Base-by-base conservation (phyloP, 805 yeast species). In the Ogataea saltuana region DNA sequence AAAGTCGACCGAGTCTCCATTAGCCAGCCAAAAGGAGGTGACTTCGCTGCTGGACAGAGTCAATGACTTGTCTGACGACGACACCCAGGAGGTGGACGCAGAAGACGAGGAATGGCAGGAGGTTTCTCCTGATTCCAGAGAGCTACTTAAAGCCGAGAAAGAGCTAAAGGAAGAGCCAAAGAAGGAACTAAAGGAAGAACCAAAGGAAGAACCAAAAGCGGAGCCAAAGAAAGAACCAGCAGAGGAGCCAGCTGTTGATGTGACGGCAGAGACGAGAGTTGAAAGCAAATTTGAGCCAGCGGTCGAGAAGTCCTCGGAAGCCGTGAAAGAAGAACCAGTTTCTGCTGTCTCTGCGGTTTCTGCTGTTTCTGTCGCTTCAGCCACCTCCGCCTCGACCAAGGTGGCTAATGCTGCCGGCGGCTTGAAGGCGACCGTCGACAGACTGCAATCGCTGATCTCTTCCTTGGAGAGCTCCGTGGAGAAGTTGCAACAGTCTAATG, bases 351-450 rank as follows among this genome's bases (percentile, higher is more conserved):
- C 33, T 9, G n/a, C 41, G 4, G 18, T 38, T 15, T 17, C 54
- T 4, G n/a, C 54, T 12, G 48, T 55, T 10, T 33, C 59, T 13
- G 40, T 56, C 10, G 45, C 62, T 13, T 58, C 69, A 22, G 20
- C 45, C 12, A 68, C 70, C 20, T 11, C 41, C 25, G 76, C 84
- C 23, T 67, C 49, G 3, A 13, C 43, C 30, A 40, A 53, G 35
- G 50, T 46, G 16, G 56, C 65, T 13, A 60, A 69, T 21, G 71
- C 74, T 20, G 78, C 86, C 15, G 73, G 85, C 23, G 85, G 89
- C 0, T 70, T 86, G 46, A 83, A 83, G 55, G 83, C 78, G 8
- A 80, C 88, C 1, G 82, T 85, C 23, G 91, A 83, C 50, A 82
- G 76, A 49, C 68, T 86, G 42, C 78, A 85, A 4, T 45, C 66